These are phyloP conservation scores for Talaromyces thailandensis DNA, from an alignment of 495 filamentous ascomycete genomes.

Conservation along the genomic window DNA sequence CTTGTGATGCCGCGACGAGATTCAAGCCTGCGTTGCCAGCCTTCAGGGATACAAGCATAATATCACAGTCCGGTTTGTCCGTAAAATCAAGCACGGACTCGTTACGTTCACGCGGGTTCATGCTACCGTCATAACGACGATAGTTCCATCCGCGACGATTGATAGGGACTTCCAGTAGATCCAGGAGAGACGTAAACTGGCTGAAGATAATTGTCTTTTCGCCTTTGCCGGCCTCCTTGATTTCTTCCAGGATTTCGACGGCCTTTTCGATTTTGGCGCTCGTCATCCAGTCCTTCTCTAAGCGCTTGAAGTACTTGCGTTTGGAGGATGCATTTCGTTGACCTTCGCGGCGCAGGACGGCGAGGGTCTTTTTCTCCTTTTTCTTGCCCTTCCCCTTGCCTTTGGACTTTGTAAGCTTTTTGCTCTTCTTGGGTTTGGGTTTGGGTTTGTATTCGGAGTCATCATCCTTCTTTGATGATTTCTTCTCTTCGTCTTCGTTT, in stretches of 20 bases:
- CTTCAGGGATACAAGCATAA: constrained; percentile 85
- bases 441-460: constrained; percentile 15
- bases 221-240: constrained; percentile 31
- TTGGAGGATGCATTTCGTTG: constrained; percentile 52
- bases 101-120: constrained; percentile 61
- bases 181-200: constrained; percentile 84
- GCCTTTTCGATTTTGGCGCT: constrained; percentile 76
- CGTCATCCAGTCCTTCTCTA: constrained; percentile 57
- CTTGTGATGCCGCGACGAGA: constrained; percentile 73
- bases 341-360: constrained; percentile 57
- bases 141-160: constrained; percentile 51
- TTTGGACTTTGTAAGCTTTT: constrained; percentile 15
- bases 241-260: constrained; percentile 54
- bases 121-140: constrained; percentile 79
- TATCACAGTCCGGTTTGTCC: constrained; percentile 49
- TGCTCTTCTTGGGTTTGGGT: constrained; percentile 13
- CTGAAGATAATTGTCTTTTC: constrained; percentile 92
- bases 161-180: constrained; percentile 87
- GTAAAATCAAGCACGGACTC: constrained; percentile 66
- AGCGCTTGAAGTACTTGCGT: constrained; percentile 54
- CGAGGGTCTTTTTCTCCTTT: constrained; percentile 41
- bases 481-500: not conserved
- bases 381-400: constrained; percentile 38
- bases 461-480: constrained; percentile 13
- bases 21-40: constrained; percentile 91